These are phyloP conservation scores for Murraya koenigii DNA, from an alignment of 345 rosid genomes.

Conservation along the genomic window DNA sequence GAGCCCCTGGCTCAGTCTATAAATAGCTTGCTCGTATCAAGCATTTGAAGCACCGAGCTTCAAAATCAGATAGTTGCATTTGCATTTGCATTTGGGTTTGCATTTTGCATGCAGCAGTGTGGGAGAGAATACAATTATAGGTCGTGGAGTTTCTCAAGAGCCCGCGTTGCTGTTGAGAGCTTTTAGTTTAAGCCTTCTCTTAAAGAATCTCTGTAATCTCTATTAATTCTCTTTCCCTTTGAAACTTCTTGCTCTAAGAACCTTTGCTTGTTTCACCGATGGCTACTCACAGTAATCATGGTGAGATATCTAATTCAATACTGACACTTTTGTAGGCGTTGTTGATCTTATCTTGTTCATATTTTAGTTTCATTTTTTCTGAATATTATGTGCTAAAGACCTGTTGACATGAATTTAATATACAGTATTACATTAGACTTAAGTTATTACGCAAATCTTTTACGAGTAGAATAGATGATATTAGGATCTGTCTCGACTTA, in stretches of 20 bases:
- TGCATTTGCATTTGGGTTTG: background rate
- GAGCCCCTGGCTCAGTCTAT: background rate
- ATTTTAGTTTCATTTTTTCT: too few species aligned
- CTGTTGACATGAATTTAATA: too few species aligned
- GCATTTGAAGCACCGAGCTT: background rate
- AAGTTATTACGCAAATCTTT: too few species aligned
- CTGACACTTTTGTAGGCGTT: too few species aligned
- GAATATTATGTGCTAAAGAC: too few species aligned
- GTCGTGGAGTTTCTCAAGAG: constrained; percentile 3
- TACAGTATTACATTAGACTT: too few species aligned
- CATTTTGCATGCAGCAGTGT: background rate
- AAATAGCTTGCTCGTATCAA: background rate
- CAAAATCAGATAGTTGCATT: background rate
- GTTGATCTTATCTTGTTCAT: too few species aligned
- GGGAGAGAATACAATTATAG: background rate
- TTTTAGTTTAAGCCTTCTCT: background rate
- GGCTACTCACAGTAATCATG: background rate
- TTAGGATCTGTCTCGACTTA: too few species aligned
- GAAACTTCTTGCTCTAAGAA: background rate
- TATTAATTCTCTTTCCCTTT: background rate
- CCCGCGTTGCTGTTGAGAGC: background rate
- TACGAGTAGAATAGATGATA: too few species aligned
- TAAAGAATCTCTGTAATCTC: background rate
- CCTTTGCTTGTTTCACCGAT: background rate
- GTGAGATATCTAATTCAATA: background rate